A percentile compares a stretch with the other conserved stretches of the same genome.
Conservation (phyloP, 148 eudicot genomes). For the Selenicereus undatus region DNA sequence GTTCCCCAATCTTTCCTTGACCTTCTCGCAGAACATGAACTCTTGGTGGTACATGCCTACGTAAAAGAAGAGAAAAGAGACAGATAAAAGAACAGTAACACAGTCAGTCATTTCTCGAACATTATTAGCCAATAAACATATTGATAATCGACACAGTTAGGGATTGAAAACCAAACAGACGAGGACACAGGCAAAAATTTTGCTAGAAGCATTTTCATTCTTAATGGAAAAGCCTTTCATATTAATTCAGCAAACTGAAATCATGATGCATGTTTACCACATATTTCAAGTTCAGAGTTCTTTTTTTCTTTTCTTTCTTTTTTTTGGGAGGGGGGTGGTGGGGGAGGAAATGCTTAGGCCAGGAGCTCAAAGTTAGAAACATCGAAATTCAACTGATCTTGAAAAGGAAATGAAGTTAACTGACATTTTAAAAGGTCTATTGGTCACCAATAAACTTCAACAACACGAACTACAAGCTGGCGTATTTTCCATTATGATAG, state of each 20-base stretch:
- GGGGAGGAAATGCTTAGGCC: neutral
- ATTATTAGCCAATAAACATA: neutral
- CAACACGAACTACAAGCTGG: neutral
- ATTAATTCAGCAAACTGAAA: neutral
- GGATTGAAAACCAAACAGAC: neutral
- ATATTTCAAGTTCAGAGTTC: neutral
- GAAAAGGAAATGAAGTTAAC: neutral
- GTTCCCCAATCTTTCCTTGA: conserved; percentile 76
- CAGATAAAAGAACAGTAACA: neutral
- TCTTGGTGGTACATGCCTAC: conserved; percentile 74
- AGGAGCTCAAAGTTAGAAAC: no score
- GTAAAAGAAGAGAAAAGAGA: conserved; percentile 10
- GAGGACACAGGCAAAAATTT: no score
- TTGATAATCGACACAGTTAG: no score
- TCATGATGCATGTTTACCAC: neutral
- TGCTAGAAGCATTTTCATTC: neutral
- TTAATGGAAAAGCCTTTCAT: neutral
- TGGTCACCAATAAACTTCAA: neutral
- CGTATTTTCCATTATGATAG: neutral
- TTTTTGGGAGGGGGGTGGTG: neutral
- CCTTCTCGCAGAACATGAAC: conserved; percentile 82
- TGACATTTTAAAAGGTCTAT: neutral
- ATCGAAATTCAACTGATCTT: neutral
- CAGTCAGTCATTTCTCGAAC: neutral
- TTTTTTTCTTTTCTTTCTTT: neutral